Percentiles rank a stretch among this genome's conserved stretches.
These are phyloP conservation scores for Pittosporum tobira DNA, from an alignment of 129 eudicot species.

Conservation along the genomic window DNA sequence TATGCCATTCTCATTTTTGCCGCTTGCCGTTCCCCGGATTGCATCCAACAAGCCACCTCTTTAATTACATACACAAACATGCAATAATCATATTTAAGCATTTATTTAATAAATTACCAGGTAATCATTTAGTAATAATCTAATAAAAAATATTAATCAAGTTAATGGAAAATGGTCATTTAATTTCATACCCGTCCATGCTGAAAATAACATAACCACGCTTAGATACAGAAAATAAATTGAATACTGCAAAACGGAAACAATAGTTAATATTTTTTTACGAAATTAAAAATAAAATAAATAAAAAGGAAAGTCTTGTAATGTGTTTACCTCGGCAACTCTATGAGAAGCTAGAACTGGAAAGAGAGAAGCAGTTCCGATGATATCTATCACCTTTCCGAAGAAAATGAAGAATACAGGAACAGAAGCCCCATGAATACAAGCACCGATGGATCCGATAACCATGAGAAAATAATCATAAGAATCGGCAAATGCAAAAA, in stretches of 20 bases:
- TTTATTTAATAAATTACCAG: no score
- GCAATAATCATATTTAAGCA: no score
- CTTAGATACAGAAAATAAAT: constrained; percentile 95
- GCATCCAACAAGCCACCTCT: constrained; percentile 99
- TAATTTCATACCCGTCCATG: constrained; percentile 68
- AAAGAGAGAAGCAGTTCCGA: constrained; percentile 86
- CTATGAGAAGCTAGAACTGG: constrained; percentile 88
- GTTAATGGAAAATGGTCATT: not conserved
- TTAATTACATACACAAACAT: not conserved
- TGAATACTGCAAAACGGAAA: constrained; percentile 65
- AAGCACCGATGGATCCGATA: constrained; percentile 76
- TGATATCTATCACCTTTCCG: constrained; percentile 78
- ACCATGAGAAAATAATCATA: constrained; percentile 76
- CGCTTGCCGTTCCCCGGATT: constrained; percentile 96
- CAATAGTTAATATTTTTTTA: not conserved
- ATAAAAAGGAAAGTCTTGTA: not conserved
- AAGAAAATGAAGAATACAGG: constrained; percentile 95
- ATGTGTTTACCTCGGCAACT: constrained; percentile 59
- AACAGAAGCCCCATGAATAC: constrained; percentile 87
- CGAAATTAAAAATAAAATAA: not conserved
- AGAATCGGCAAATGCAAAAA: constrained; percentile 72
- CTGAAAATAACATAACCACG: constrained; percentile 77
- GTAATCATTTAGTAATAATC: no score
- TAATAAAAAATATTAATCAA: no score
- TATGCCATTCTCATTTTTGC: constrained; percentile 99